Evolutionary conservation across 2,329 filamentous ascomycete genomes (phyloP), one percentile per base, ranked within the genome.

Genomic region (Trichophyton simii): DNA sequence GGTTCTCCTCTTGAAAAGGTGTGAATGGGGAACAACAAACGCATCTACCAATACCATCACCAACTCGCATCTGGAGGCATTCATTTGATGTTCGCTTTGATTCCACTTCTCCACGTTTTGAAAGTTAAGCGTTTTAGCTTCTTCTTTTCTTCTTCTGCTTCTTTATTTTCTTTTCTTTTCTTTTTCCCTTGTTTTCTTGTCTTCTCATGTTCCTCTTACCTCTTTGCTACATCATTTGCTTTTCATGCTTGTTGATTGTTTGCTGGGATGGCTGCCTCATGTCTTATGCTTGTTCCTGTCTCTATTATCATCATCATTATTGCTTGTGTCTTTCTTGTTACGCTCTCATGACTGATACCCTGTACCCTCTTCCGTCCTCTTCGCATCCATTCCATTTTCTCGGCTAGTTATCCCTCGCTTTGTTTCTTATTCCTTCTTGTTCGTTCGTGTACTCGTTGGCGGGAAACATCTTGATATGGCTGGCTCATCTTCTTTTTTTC

Each of bases 1-100:
- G 70, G 61, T 69, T 76, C 50, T 76, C 50, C 22, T 34, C 50
- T 34, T 48, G 18, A 9, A 48, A 48, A 7, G 28, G 28, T 31
- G 28, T 31, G 28, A 31, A 48, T 20, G 20, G 22, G 44, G 11
- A 38, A 31, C 2, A 31, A 31, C 28, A 31, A 13, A 4, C 34
- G 2, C 34, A 38, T 38, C 34, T 38, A 38, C 34, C 34, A 38
- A 38, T 38, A 38, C 34, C 1, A 25, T 48, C 44, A 20, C 44
- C 20, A 20, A 31, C 28, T 31, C 8, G 28, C 20, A 20, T 48
- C 15, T 11, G 9, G 7, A 3, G 44, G 8, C 6, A 4, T 48
- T 48, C 44, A 48, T 25, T 48, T 48, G 44, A 48, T 48, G n/a
- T 48, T 11, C 50, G 50, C 22, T 28, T 22, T 31, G 50, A 52